These are phyloP conservation scores for Pedinophyceae sp. DNA, from an alignment of 139 green algal genomes.

Conservation along the genomic window DNA sequence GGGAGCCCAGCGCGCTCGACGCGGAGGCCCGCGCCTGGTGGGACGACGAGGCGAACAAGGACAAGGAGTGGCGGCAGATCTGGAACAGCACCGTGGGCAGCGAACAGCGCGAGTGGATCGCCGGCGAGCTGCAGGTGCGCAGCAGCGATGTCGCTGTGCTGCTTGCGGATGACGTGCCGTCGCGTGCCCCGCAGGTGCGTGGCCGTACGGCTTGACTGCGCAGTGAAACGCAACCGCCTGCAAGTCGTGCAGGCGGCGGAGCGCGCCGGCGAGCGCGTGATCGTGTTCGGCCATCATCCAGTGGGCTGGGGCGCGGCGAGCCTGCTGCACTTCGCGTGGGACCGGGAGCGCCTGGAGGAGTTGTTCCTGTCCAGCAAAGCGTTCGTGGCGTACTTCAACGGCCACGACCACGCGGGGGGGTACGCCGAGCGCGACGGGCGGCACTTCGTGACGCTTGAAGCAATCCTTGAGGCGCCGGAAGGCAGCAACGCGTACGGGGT, in stretches of 20 bases:
- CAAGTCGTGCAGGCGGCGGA: slow-evolving; percentile 8
- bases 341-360: slow-evolving; percentile 15
- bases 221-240: neutral
- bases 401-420: slow-evolving; percentile 43
- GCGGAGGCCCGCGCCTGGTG: too few relatives aligned
- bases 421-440: slow-evolving; percentile 8
- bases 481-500: slow-evolving; percentile 25
- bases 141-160: neutral
- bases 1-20: too few relatives aligned
- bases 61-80: too few relatives aligned
- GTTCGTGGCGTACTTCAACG: slow-evolving; percentile 22
- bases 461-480: slow-evolving; percentile 30
- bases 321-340: slow-evolving; percentile 38
- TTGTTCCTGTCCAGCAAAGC: slow-evolving; percentile 11
- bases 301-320: slow-evolving; percentile 20
- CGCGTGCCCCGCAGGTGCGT: neutral
- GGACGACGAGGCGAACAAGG: too few relatives aligned
- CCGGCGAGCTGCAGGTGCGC: too few relatives aligned
- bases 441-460: slow-evolving; percentile 41
- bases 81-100: too few relatives aligned
- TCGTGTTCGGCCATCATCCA: slow-evolving; percentile 33
- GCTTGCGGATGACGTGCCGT: neutral
- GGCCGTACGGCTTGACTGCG: neutral
- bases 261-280: slow-evolving; percentile 16
- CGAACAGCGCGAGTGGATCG: too few relatives aligned